Base-by-base conservation (phyloP, 805 yeast species). In the Ogataea paradorogensis region DNA sequence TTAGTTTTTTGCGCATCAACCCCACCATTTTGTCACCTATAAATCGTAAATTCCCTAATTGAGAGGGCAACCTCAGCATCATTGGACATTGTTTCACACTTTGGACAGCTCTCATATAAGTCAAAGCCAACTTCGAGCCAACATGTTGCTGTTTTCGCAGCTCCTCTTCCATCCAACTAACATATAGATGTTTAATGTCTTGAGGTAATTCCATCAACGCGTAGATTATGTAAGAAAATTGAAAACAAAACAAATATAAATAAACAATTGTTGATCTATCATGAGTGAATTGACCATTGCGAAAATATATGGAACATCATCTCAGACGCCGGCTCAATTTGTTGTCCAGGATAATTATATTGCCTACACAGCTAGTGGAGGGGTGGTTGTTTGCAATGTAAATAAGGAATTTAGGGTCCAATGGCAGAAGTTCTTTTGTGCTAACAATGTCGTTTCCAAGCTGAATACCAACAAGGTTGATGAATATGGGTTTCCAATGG, bases 1-100 rank as follows among this genome's bases (percentile, higher is more conserved):
- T 47, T 16, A 86, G 61, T 45, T 69, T 71, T 28, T 65, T 59
- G 18, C 70, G 66, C 41, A 91, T 62, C 21, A 62, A 53, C 2
- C 59, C 63, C 24, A 84, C 77, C 7, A 85, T 79, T 40, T 81
- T 79, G 9, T 77, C 82, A 1, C 98, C 98, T 25, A 91, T 71
- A 32, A 69, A 84, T 41, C 74, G 81, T 29, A 91, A 69, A 49
- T 70, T 68, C 11, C 62, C 59, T 30, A 91, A 65, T 36, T 84
- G 80, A 23, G 65, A 62, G 1, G 93, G 85, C 42, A 74, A 74
- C 24, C 56, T 51, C 18, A 85, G 69, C 9, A 66, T 63, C 0
- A 59, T 69, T 0, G 73, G 73, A 36, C 68, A 66, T 2, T 63
- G 63, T 30, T 64, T 57, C 18, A 89, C 54, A 23, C 73, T 69